These are phyloP conservation scores for Hypoxylon sp. DNA, from an alignment of 2,329 filamentous ascomycete species.

Conservation along the genomic window DNA sequence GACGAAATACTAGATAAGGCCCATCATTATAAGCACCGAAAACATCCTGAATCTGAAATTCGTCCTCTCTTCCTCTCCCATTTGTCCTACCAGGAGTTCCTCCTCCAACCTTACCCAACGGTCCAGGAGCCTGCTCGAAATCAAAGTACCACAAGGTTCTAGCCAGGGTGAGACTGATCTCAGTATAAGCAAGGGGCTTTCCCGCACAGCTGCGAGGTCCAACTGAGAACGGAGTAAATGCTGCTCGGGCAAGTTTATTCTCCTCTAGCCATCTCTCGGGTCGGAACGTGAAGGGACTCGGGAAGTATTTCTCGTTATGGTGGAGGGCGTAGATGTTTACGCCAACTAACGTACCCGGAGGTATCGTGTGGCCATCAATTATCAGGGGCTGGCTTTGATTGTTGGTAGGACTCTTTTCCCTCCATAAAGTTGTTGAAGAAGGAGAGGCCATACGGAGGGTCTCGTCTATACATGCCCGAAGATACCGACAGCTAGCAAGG, in stretches of 20 bases:
- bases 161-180: background rate
- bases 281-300: background rate
- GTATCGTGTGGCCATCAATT: background rate
- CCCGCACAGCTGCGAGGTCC: background rate
- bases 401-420: background rate
- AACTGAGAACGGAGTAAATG: background rate
- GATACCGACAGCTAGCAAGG: conserved; percentile 1
- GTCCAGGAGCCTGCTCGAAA: conserved; percentile 1
- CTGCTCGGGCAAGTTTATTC: background rate
- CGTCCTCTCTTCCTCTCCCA: background rate
- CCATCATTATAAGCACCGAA: conserved; percentile 4
- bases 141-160: background rate
- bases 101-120: background rate
- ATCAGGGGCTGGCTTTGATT: background rate
- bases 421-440: background rate
- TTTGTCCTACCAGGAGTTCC: conserved; percentile 1
- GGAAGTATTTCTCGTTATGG: conserved; percentile 2
- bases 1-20: background rate
- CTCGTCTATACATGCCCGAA: background rate
- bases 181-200: background rate
- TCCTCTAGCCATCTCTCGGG: conserved; percentile 1
- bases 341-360: background rate
- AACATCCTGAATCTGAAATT: conserved; percentile 7
- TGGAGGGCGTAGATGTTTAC: conserved; percentile 3
- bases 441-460: background rate